These are phyloP conservation scores for Chalciporus chontae DNA, from an alignment of 768 basidiomycete genomes.

Conservation along the genomic window DNA sequence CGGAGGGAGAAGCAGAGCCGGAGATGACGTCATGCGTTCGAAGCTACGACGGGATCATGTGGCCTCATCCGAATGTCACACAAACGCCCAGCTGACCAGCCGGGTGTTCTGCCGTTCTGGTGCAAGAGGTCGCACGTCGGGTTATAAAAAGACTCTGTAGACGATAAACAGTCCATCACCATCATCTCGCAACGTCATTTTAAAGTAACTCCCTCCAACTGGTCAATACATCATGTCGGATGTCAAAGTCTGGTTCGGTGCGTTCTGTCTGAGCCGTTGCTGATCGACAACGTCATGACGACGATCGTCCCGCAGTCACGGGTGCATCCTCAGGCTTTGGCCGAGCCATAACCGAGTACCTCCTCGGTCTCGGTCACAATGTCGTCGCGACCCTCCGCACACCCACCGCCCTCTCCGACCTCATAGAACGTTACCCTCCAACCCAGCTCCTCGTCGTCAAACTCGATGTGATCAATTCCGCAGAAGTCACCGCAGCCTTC, in stretches of 20 bases:
- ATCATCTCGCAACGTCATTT: too few relatives aligned
- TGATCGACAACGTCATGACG: background rate
- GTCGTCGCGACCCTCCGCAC: conserved; percentile 42
- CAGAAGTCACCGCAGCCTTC: conserved; percentile 29
- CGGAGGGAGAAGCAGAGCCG: too few relatives aligned
- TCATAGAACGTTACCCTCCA: conserved; percentile 20
- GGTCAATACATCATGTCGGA: conserved; percentile 7
- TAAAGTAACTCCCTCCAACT: too few relatives aligned
- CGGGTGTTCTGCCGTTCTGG: too few relatives aligned
- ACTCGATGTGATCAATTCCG: conserved; percentile 30
- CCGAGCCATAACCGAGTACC: conserved; percentile 29
- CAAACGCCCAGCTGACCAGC: too few relatives aligned
- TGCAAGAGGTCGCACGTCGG: too few relatives aligned
- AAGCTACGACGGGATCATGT: too few relatives aligned
- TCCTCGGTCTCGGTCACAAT: conserved; percentile 35
- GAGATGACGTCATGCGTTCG: too few relatives aligned
- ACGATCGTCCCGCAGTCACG: conserved; percentile 17
- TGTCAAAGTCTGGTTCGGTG: conserved; percentile 19
- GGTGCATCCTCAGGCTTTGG: conserved; percentile 41
- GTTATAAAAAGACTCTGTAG: too few relatives aligned
- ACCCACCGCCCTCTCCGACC: conserved; percentile 30
- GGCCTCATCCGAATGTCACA: too few relatives aligned
- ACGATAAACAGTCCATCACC: too few relatives aligned
- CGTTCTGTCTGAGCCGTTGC: background rate
- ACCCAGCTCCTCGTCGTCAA: conserved; percentile 28